Evolutionary conservation across 176 grass and related monocot genomes (phyloP).

Genomic region (Cymbopogon citratus): DNA sequence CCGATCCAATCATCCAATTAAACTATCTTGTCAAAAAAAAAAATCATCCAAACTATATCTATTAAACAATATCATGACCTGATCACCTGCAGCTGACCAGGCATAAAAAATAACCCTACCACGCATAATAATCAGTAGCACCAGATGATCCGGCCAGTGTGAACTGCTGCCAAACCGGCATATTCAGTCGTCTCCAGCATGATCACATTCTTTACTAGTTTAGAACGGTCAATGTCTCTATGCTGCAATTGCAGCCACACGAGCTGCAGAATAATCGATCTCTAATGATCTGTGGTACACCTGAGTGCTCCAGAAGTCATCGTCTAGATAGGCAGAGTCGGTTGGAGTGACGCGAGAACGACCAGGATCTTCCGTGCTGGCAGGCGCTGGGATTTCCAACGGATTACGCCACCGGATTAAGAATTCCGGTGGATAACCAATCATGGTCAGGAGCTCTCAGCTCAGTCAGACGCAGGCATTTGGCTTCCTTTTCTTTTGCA

Average conservation of each 20-base stretch:
- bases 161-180: conserved; percentile 11
- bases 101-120: background rate
- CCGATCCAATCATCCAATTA: no score
- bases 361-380: conserved; percentile 6
- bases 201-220: background rate
- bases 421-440: conserved; percentile 9
- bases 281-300: background rate
- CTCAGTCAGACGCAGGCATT: background rate
- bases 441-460: conserved; percentile 6
- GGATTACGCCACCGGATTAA: conserved; percentile 35
- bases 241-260: background rate
- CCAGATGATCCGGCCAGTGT: background rate
- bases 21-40: no score
- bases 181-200: background rate
- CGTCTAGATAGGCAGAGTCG: background rate
- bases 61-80: background rate
- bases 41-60: background rate
- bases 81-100: background rate
- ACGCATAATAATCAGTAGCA: background rate
- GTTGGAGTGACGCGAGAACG: conserved; percentile 22
- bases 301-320: conserved; percentile 26
- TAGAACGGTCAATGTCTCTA: conserved; percentile 12
- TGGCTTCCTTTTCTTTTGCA: conserved; percentile 38
- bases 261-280: background rate
- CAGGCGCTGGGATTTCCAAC: background rate